These are phyloP conservation scores for Scheffersomyces parashehatae DNA, from an alignment of 1,139 yeast genomes.

Conservation along the genomic window DNA sequence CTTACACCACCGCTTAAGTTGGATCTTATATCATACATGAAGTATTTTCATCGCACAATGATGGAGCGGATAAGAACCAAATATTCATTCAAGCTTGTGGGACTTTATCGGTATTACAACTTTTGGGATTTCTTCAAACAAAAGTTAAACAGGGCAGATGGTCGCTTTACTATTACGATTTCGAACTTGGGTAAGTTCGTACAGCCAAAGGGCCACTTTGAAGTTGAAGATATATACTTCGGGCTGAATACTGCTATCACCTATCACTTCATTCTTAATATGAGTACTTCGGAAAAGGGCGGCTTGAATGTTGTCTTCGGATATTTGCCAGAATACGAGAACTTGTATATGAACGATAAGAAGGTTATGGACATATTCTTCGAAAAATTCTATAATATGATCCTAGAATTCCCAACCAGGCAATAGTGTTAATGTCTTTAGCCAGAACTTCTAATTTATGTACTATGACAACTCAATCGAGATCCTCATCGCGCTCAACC, in stretches of 20 bases:
- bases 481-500: not conserved
- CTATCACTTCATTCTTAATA: constrained; percentile 21
- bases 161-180: constrained; percentile 18
- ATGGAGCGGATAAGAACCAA: constrained; percentile 10
- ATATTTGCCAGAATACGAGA: constrained; percentile 16
- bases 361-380: constrained; percentile 5
- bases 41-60: constrained; percentile 14
- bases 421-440: not conserved
- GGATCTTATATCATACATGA: constrained; percentile 10
- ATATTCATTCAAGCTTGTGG: constrained; percentile 14
- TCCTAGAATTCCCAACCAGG: not conserved
- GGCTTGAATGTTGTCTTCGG: constrained; percentile 22
- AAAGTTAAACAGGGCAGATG: constrained; percentile 8
- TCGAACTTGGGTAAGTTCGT: constrained; percentile 23
- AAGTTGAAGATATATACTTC: constrained; percentile 18
- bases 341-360: constrained; percentile 1
- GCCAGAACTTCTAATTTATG: not conserved
- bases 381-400: constrained; percentile 1
- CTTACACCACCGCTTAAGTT: constrained; percentile 10
- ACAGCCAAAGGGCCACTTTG: constrained; percentile 5
- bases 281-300: constrained; percentile 16
- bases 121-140: constrained; percentile 12
- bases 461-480: not conserved
- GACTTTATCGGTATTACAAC: constrained; percentile 15
- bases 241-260: constrained; percentile 21